Evolutionary conservation across 345 rosid species (phyloP).

Genomic region (Microthlaspi erraticum): DNA sequence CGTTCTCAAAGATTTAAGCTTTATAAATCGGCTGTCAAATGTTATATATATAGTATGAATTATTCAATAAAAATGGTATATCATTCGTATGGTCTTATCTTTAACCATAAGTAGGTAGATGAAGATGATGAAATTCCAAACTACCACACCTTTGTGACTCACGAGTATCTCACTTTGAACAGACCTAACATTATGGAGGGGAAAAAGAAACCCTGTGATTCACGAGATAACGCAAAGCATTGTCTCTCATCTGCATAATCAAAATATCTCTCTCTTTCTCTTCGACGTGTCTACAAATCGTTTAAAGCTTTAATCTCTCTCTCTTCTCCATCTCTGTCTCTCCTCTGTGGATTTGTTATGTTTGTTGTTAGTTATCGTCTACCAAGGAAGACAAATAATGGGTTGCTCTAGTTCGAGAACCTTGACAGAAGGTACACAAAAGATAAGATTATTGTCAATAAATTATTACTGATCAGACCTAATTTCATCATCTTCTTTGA

Average conservation of each 20-base stretch:
- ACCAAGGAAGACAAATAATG: slow-evolving; percentile 32
- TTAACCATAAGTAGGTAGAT: slow-evolving; percentile 31
- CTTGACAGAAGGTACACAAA: slow-evolving; percentile 35
- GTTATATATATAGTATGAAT: slow-evolving; percentile 17
- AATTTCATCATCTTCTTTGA: slow-evolving; percentile 18
- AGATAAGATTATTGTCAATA: slow-evolving; percentile 14
- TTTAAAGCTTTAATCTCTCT: slow-evolving; percentile 15
- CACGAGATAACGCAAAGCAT: slow-evolving; percentile 41
- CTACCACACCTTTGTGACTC: slow-evolving; percentile 43
- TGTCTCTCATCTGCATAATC: slow-evolving; percentile 13
- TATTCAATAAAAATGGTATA: neutral
- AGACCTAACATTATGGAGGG: slow-evolving; percentile 42
- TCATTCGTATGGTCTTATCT: slow-evolving; percentile 17
- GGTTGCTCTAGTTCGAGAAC: slow-evolving; percentile 47
- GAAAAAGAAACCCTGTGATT: slow-evolving; percentile 22
- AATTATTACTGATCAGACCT: neutral
- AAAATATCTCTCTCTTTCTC: slow-evolving; percentile 14
- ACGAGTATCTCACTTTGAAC: slow-evolving; percentile 47
- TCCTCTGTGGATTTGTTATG: slow-evolving; percentile 21
- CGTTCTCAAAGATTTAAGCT: slow-evolving; percentile 6
- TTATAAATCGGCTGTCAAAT: neutral
- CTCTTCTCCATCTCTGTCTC: slow-evolving; percentile 10
- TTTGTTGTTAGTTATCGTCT: slow-evolving; percentile 15
- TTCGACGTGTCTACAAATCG: slow-evolving; percentile 34
- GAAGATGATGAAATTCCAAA: slow-evolving; percentile 41